Evolutionary conservation across 441 rosid genomes (phyloP), one percentile per base, ranked within the genome.

Genomic region (Erysimum cheiri): DNA sequence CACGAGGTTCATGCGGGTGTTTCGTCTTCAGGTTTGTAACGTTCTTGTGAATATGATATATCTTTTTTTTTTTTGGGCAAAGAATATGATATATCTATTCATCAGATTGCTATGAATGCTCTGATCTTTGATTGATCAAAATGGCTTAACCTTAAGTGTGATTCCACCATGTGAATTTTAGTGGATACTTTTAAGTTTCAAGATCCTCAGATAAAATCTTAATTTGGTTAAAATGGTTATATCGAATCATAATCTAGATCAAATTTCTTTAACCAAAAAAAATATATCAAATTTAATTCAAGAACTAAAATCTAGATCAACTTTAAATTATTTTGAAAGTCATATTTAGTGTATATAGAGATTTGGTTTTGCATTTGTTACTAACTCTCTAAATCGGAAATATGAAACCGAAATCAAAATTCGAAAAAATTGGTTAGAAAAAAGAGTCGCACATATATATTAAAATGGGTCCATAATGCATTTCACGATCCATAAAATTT

Each of bases 1-100:
- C 49, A 44, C 49, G 24, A 44, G 49, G 11, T 44, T 44, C 49
- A 44, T 44, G 49, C 49, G 49, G 49, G 49, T 44, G 2, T 9
- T 15, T 44, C 22, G 19, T 14, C 19, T 14, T 22, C 24, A 22
- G 24, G 24, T 22, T 22, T 22, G 2, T 43, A 43, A 8, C 4
- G 8, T 15, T 47, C 24, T 17, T 15, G 10, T 47, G 52, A 47
- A 15, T 22, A 22, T 22, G 24, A 22, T 22, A 2, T 22, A 22
- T 19, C 26, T 46, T n/a, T n/a, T n/a, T n/a, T n/a, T n/a, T n/a
- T n/a, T n/a, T n/a, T n/a, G n/a, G n/a, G n/a, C n/a, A n/a, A n/a
- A n/a, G n/a, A n/a, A n/a, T n/a, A n/a, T n/a, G n/a, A n/a, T n/a
- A n/a, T n/a, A n/a, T n/a, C n/a, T n/a, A n/a, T n/a, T n/a, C n/a